Evolutionary conservation across 2,329 filamentous ascomycete species (phyloP), one percentile per base, ranked within the genome.

Genomic region (Cladophialophora chaetospira): DNA sequence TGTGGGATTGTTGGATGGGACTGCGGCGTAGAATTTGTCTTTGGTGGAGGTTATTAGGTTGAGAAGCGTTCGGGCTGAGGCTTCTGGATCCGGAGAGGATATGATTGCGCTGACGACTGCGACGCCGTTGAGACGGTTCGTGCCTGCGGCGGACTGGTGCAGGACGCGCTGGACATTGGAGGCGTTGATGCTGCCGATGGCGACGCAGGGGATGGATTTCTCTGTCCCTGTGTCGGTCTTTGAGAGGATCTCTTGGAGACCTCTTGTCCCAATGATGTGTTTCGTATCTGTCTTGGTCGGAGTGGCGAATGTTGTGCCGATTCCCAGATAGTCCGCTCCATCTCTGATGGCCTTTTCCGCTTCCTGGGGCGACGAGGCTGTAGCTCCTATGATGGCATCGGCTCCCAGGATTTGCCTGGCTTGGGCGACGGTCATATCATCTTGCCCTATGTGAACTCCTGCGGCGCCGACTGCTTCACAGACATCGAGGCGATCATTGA

Each of bases 401-500:
- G 82, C 75, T 0, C 91, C 91, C 0, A 97, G 81, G 2, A 97
- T 73, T 19, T 75, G 79, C 56, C 89, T 87, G 2, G 91, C 92
- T 35, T 81, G 80, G 6, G 74, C 68, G 25, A 89, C 72, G 89
- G 87, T 79, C 79, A 96, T 87, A 72, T 97, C 93, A 80, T 97
- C 92, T 76, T 97, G 93, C 5, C 94, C 94, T 47, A 97, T 83
- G 71, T 97, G 94, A 6, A 96, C 91, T 43, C 94, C 94, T 75
- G 97, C 93, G 55, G 89, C 94, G 10, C 86, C 89, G 40, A 92
- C 82, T 11, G 91, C 91, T 15, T 91, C 80, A 6, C 91, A 92
- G 23, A 97, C 89, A 70, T 96, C 92, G 4, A 97, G 83, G 10
- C 92, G 85, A 71, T 97, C 94, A 70, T 97, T 97, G 77, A 97